phyloP scores from a whole-genome alignment of 495 filamentous ascomycete genomes.

The Amphirosellinia nigrospora region DNA sequence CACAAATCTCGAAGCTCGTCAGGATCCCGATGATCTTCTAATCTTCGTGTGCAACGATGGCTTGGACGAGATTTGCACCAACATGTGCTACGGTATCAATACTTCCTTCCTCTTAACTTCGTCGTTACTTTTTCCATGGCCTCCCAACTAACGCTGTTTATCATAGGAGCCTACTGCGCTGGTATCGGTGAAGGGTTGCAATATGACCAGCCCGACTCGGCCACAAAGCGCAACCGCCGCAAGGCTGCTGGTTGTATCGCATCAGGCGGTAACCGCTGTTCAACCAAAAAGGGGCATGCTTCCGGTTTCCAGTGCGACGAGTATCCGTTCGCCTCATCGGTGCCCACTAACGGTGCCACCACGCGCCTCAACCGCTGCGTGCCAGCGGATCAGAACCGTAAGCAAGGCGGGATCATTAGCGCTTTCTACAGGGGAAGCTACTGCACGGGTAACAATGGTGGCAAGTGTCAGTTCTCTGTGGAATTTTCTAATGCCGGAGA shows the following conservation, averaged over 20 bases:
- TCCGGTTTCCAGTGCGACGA: constrained; percentile 8
- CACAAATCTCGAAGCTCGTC: background rate
- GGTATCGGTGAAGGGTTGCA: background rate
- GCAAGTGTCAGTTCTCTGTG: constrained; percentile 2
- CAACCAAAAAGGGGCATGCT: background rate
- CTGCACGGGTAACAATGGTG: constrained; percentile 15
- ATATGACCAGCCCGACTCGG: background rate
- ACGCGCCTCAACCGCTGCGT: constrained; percentile 14
- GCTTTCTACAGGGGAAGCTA: constrained; percentile 13
- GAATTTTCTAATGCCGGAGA: constrained; percentile 11
- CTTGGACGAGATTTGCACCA: constrained; percentile 13
- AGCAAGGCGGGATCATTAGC: constrained; percentile 13
- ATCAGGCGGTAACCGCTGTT: constrained; percentile 15
- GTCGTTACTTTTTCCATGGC: background rate
- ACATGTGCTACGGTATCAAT: constrained; percentile 10
- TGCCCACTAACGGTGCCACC: background rate
- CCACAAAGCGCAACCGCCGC: constrained; percentile 1
- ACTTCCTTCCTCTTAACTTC: background rate
- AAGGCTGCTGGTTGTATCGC: constrained; percentile 8
- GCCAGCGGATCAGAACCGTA: constrained; percentile 8
- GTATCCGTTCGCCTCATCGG: constrained; percentile 5
- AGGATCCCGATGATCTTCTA: constrained; percentile 11
- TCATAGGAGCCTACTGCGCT: background rate
- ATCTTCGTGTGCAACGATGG: constrained; percentile 14
- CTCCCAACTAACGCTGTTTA: background rate